phyloP scores from a whole-genome alignment of 2,329 filamentous ascomycete species.

The Fusarium sp. region DNA sequence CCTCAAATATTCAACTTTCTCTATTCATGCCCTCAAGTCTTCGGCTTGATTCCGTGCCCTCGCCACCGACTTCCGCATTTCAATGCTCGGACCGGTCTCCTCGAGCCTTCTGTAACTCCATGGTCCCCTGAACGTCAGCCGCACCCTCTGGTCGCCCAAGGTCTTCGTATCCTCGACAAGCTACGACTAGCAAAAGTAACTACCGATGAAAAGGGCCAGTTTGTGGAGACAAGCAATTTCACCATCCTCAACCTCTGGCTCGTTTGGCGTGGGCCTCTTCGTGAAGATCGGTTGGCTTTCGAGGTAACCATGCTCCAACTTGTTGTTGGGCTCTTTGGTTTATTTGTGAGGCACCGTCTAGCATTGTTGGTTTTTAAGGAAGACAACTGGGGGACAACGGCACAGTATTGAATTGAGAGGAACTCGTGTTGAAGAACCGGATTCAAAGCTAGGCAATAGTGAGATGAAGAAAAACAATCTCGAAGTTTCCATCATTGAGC shows the following conservation, averaged over 20 bases:
- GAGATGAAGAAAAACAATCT: background rate
- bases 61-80: slow-evolving; percentile 92
- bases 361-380: slow-evolving; percentile 90
- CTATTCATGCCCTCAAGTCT: slow-evolving; percentile 93
- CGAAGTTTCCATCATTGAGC: background rate
- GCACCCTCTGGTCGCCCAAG: slow-evolving; percentile 69
- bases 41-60: slow-evolving; percentile 90
- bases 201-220: slow-evolving; percentile 75
- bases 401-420: slow-evolving; percentile 39
- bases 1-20: slow-evolving; percentile 97
- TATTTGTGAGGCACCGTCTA: slow-evolving; percentile 87
- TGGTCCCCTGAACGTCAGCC: slow-evolving; percentile 79
- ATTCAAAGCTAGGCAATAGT: background rate
- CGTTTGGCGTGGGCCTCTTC: slow-evolving; percentile 91
- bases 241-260: slow-evolving; percentile 97
- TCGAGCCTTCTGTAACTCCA: slow-evolving; percentile 87
- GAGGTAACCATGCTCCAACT: slow-evolving; percentile 86
- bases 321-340: slow-evolving; percentile 79
- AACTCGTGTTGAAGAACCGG: background rate
- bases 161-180: slow-evolving; percentile 76
- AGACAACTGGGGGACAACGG: slow-evolving; percentile 77
- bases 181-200: slow-evolving; percentile 77
- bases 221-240: slow-evolving; percentile 87
- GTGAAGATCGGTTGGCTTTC: slow-evolving; percentile 84
- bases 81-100: slow-evolving; percentile 84